Conservation (phyloP, 2,329 filamentous ascomycete species). For the Nectriaceae sp. region DNA sequence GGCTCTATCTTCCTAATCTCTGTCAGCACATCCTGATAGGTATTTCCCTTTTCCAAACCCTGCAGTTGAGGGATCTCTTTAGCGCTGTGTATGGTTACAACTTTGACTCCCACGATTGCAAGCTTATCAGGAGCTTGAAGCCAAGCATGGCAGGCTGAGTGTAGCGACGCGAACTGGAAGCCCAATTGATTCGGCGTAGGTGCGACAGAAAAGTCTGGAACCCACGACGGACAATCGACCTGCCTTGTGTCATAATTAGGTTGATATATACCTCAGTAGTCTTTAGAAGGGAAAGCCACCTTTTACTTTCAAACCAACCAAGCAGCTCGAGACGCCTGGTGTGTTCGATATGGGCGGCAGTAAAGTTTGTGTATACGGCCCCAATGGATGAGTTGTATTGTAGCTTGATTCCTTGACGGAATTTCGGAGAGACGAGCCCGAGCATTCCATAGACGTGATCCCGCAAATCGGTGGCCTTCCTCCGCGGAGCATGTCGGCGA, state of each 20-base stretch:
- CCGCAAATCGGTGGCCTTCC: neutral
- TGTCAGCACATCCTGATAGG: neutral
- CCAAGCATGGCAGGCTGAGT: conserved; percentile 1
- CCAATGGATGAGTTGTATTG: neutral
- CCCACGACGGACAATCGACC: too few species aligned
- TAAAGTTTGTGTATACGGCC: neutral
- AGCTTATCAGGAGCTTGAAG: conserved; percentile 1
- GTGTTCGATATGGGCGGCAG: conserved; percentile 1
- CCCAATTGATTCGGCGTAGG: too few species aligned
- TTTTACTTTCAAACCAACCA: neutral
- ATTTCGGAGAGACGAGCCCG: neutral
- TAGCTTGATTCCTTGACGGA: neutral
- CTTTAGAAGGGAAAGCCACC: neutral
- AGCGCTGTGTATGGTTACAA: neutral
- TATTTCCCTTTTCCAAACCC: too few species aligned
- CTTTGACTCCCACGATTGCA: neutral
- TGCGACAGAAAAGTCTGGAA: too few species aligned
- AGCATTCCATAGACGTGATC: conserved; percentile 4
- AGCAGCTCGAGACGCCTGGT: conserved; percentile 1
- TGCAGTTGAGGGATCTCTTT: too few species aligned
- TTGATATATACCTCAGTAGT: neutral
- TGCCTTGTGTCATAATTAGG: too few species aligned
- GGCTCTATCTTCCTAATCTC: conserved; percentile 5
- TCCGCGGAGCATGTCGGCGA: too few species aligned
- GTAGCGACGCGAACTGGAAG: too few species aligned